Evolutionary conservation across 345 rosid species (phyloP).

Genomic region (Gossypium longicalyx): DNA sequence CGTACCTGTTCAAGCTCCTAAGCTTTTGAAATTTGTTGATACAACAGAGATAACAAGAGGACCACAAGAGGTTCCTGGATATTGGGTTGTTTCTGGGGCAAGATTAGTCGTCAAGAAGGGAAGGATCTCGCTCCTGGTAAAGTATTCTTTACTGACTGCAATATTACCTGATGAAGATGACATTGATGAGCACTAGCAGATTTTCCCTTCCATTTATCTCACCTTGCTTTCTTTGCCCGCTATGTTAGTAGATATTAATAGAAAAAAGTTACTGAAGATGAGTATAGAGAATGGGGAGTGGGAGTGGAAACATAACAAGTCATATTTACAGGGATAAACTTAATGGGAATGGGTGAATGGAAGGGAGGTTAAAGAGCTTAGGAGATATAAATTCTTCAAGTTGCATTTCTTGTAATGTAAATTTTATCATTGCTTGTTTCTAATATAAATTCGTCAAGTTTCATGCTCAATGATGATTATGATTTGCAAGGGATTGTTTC

Average conservation of each 20-base stretch:
- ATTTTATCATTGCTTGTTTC: not conserved
- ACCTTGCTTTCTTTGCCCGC: not conserved
- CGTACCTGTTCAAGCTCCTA: conserved; percentile 74
- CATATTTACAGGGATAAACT: not conserved
- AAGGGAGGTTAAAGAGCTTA: not conserved
- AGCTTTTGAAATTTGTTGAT: conserved; percentile 81
- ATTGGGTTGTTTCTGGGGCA: conserved; percentile 97
- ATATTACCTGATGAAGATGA: conserved; percentile 52
- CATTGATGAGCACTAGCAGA: conserved; percentile 24
- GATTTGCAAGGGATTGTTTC: not conserved
- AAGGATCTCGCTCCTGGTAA: conserved; percentile 81
- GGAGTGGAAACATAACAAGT: not conserved
- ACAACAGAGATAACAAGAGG: conserved; percentile 92
- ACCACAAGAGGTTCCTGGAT: conserved; percentile 88
- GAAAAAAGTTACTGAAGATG: not conserved
- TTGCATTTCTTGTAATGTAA: conserved; percentile 15
- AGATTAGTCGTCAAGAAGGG: conserved; percentile 78
- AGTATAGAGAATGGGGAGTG: not conserved
- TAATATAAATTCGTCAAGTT: conserved; percentile 7
- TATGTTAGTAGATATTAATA: not conserved
- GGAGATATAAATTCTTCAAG: not conserved
- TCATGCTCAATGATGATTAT: not conserved
- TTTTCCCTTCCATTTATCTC: not conserved
- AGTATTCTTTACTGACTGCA: conserved; percentile 71
- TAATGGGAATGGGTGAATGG: not conserved